These are phyloP conservation scores for Akanthomyces uredinophilus DNA, from an alignment of 2,329 filamentous ascomycete genomes.

Conservation along the genomic window DNA sequence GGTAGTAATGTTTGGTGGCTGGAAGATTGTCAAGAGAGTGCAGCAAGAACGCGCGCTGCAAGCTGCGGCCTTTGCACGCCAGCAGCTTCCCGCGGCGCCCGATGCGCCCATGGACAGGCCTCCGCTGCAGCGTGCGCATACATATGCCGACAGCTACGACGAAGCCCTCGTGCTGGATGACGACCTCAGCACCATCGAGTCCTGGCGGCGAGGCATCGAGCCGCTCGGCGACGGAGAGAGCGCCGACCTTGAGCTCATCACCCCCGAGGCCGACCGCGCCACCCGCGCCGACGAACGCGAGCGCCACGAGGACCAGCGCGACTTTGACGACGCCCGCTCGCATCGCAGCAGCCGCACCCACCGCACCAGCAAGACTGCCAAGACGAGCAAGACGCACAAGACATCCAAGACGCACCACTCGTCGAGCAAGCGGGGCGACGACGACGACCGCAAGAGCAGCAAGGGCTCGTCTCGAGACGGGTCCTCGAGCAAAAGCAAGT, in stretches of 20 bases:
- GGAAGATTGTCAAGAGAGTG: conserved; percentile 94
- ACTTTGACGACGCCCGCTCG: conserved; percentile 10
- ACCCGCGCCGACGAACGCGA: conserved; percentile 30
- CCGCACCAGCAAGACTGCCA: conserved; percentile 25
- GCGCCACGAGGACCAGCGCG: conserved; percentile 31
- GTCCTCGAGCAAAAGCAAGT: conserved; percentile 26
- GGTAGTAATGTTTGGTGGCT: conserved; percentile 90
- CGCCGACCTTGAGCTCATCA: conserved; percentile 54
- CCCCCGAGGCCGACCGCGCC: conserved; percentile 47
- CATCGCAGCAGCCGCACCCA: conserved; percentile 22
- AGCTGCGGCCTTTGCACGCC: conserved; percentile 27
- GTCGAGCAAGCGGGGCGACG: conserved; percentile 18
- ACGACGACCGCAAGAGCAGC: conserved; percentile 22
- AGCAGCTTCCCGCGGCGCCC: conserved; percentile 15
- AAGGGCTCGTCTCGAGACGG: conserved; percentile 10
- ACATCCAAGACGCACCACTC: conserved; percentile 25
- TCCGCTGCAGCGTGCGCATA: conserved; percentile 21
- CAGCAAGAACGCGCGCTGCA: conserved; percentile 34
- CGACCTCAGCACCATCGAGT: conserved; percentile 54
- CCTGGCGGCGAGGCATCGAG: conserved; percentile 53
- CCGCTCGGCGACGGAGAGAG: conserved; percentile 41
- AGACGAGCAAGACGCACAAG: conserved; percentile 26
- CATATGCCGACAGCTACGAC: conserved; percentile 37
- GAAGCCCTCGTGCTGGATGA: conserved; percentile 55
- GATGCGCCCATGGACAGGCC: conserved; percentile 17